Percentiles rank a stretch among this genome's conserved stretches.
Conservation (phyloP, 1,284 basidiomycete genomes). For the Coniferiporia weirii region DNA sequence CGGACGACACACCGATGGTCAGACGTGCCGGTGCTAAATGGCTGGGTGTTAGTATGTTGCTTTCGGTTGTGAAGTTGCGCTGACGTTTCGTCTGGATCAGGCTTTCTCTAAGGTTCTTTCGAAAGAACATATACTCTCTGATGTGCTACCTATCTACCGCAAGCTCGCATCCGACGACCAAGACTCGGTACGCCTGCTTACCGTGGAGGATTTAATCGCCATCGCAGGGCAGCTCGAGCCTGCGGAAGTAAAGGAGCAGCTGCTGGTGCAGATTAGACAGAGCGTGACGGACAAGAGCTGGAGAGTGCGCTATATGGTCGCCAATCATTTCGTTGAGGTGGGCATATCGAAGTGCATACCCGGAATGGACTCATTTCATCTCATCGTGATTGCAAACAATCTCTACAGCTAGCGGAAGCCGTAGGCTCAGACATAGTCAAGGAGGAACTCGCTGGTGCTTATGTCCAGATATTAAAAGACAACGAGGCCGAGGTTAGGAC, state of each 20-base stretch:
- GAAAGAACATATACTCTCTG: constrained; percentile 77
- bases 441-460: constrained; percentile 92
- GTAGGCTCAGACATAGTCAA: constrained; percentile 89
- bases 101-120: constrained; percentile 73
- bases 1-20: constrained; percentile 99
- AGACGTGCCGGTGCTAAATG: constrained; percentile 94
- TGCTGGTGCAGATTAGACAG: constrained; percentile 84
- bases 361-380: neutral
- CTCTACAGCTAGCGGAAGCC: constrained; percentile 76
- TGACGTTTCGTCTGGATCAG: constrained; percentile 35
- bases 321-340: constrained; percentile 95
- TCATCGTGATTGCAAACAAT: neutral
- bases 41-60: constrained; percentile 67
- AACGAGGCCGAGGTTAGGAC: constrained; percentile 99
- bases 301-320: constrained; percentile 99
- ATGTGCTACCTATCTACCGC: constrained; percentile 91
- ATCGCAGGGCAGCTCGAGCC: constrained; percentile 84
- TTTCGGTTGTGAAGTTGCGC: constrained; percentile 5
- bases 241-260: constrained; percentile 86
- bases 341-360: constrained; percentile 17
- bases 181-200: constrained; percentile 94
- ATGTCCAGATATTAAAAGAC: constrained; percentile 93
- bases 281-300: constrained; percentile 95
- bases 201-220: constrained; percentile 93
- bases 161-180: constrained; percentile 96